Percentiles rank a stretch among this genome's conserved stretches.
These are phyloP conservation scores for Zymoseptoria crescenta DNA, from an alignment of 2,329 filamentous ascomycete species.

Conservation along the genomic window DNA sequence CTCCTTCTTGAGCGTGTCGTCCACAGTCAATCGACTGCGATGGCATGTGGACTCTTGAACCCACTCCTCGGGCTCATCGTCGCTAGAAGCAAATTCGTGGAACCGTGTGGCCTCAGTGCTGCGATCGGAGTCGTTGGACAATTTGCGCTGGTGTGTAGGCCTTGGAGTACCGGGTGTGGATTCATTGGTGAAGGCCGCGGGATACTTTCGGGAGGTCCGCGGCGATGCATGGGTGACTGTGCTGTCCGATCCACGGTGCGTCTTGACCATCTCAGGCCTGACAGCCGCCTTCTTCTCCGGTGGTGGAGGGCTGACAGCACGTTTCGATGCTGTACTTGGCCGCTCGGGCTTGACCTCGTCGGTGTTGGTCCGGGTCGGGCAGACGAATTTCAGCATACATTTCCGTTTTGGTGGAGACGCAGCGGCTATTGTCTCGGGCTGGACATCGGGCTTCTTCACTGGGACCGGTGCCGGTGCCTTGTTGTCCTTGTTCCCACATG, in stretches of 20 bases:
- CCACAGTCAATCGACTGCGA: slow-evolving; percentile 69
- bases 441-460: slow-evolving; percentile 7
- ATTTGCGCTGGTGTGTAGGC: slow-evolving; percentile 24
- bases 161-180: slow-evolving; percentile 20
- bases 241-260: slow-evolving; percentile 44
- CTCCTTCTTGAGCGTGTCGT: slow-evolving; percentile 84
- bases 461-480: slow-evolving; percentile 36
- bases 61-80: slow-evolving; percentile 83
- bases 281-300: slow-evolving; percentile 14
- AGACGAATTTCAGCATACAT: slow-evolving; percentile 67
- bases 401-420: slow-evolving; percentile 44
- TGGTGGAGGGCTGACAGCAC: slow-evolving; percentile 37
- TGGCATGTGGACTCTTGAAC: slow-evolving; percentile 61
- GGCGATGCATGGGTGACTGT: slow-evolving; percentile 44
- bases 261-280: slow-evolving; percentile 10
- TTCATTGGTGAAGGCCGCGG: slow-evolving; percentile 13
- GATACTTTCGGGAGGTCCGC: slow-evolving; percentile 34
- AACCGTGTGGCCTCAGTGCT: slow-evolving; percentile 57
- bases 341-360: slow-evolving; percentile 28
- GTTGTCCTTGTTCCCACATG: slow-evolving; percentile 59
- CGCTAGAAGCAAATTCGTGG: slow-evolving; percentile 84
- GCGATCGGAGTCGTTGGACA: slow-evolving; percentile 26
- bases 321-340: slow-evolving; percentile 23
- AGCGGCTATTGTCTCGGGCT: not conserved
- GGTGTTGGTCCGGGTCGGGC: slow-evolving; percentile 47